These are phyloP conservation scores for Carex parvula DNA, from an alignment of 176 grass and related monocot genomes.

Conservation along the genomic window DNA sequence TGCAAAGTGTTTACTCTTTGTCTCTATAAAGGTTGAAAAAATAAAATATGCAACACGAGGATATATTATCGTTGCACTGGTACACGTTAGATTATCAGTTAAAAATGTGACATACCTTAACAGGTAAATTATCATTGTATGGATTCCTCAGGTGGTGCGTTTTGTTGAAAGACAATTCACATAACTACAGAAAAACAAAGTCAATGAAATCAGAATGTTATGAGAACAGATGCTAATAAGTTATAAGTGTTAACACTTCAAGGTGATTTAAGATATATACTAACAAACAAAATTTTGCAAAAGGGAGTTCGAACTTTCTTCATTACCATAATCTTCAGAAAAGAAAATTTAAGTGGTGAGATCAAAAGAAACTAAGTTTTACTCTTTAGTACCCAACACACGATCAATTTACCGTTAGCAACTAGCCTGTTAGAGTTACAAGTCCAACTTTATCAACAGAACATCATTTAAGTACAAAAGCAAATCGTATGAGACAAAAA, in stretches of 20 bases:
- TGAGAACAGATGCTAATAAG: background rate
- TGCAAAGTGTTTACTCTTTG: background rate
- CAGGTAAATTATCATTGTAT: constrained; percentile 98
- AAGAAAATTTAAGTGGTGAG: background rate
- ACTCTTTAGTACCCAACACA: background rate
- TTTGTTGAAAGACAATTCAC: constrained; percentile 97
- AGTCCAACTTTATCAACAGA: background rate
- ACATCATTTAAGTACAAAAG: background rate
- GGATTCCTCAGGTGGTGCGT: constrained; percentile 94
- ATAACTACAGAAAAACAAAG: constrained; percentile 65
- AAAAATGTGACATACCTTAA: constrained; percentile 61
- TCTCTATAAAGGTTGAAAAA: constrained; percentile 1
- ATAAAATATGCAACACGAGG: constrained; percentile 2
- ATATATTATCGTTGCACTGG: background rate
- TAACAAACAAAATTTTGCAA: background rate
- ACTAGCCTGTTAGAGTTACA: background rate
- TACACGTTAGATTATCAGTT: background rate
- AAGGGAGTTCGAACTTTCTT: background rate
- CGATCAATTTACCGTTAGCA: background rate
- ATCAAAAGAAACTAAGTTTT: background rate
- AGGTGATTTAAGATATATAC: background rate
- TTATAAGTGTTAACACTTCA: background rate
- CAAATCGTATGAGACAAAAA: background rate
- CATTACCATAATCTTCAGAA: constrained; percentile 1
- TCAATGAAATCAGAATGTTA: background rate